Evolutionary conservation across 139 green algal genomes (phyloP).

Genomic region (Choricystis sp.): DNA sequence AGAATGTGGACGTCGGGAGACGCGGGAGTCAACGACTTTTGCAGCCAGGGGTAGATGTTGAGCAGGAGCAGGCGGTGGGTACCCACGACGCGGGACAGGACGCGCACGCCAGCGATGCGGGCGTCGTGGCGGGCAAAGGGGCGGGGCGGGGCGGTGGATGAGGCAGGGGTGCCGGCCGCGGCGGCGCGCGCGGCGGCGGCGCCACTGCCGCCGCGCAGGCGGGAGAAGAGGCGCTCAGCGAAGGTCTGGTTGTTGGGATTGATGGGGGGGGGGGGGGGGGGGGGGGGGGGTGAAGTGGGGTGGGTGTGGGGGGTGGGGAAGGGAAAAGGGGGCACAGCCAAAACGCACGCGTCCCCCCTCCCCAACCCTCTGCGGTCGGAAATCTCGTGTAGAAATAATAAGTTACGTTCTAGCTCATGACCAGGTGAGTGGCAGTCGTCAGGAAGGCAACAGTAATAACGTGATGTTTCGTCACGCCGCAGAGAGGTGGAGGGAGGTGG

Average conservation of each 20-base stretch:
- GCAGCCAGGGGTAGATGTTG: slow-evolving; percentile 88
- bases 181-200: no score
- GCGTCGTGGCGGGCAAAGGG: slow-evolving; percentile 47
- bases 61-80: slow-evolving; percentile 82
- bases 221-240: slow-evolving; percentile 73
- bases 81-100: slow-evolving; percentile 64
- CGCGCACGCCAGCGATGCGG: slow-evolving; percentile 46
- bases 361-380: no score
- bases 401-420: no score
- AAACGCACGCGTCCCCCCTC: background rate
- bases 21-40: slow-evolving; percentile 68
- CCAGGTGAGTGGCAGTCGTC: no score
- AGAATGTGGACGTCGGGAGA: slow-evolving; percentile 68
- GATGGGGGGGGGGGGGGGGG: no score
- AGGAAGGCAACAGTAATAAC: slow-evolving; percentile 3
- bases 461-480: background rate
- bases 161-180: background rate
- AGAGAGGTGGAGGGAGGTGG: background rate
- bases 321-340: no score
- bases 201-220: slow-evolving; percentile 44
- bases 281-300: no score
- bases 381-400: slow-evolving; percentile 7
- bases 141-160: background rate
- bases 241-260: slow-evolving; percentile 39
- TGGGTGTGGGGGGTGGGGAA: no score